These are phyloP conservation scores for Juncus effusus DNA, from an alignment of 176 grass and related monocot species.

Conservation along the genomic window DNA sequence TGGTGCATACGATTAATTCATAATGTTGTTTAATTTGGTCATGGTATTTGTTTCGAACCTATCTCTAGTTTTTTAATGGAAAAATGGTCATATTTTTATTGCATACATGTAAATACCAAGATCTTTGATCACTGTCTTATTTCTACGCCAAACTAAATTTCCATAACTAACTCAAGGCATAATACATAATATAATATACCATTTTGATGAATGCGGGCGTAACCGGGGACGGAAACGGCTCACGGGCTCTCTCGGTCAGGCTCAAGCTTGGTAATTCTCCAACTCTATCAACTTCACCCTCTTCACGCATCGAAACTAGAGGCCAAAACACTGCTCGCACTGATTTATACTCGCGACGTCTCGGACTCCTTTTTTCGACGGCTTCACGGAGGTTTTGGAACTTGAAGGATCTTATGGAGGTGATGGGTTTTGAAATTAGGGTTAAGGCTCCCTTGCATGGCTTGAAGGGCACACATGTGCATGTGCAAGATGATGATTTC, in stretches of 20 bases:
- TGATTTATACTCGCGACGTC: conserved; percentile 3
- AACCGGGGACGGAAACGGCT: conserved; percentile 26
- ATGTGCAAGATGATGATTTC: background rate
- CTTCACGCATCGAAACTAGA: conserved; percentile 22
- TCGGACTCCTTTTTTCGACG: conserved; percentile 7
- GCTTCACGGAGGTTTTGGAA: conserved; percentile 12
- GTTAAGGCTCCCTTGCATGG: conserved; percentile 28
- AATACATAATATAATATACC: background rate
- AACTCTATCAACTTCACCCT: conserved; percentile 1
- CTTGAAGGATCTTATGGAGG: conserved; percentile 12
- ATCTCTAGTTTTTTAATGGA: too few relatives aligned
- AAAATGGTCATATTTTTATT: too few relatives aligned
- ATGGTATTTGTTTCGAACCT: too few relatives aligned
- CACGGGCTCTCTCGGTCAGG: conserved; percentile 8
- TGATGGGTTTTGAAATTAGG: conserved; percentile 21
- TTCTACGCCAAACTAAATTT: too few relatives aligned
- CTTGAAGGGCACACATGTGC: conserved; percentile 26
- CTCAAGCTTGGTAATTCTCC: conserved; percentile 24
- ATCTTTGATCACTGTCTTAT: too few relatives aligned
- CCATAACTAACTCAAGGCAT: too few relatives aligned
- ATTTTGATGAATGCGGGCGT: conserved; percentile 26
- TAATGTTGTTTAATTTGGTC: too few relatives aligned
- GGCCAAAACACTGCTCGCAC: conserved; percentile 33
- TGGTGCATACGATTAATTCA: too few relatives aligned
- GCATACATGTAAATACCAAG: too few relatives aligned